These are phyloP conservation scores for Aechmea fasciata DNA, from an alignment of 176 grass and related monocot species.

Conservation along the genomic window DNA sequence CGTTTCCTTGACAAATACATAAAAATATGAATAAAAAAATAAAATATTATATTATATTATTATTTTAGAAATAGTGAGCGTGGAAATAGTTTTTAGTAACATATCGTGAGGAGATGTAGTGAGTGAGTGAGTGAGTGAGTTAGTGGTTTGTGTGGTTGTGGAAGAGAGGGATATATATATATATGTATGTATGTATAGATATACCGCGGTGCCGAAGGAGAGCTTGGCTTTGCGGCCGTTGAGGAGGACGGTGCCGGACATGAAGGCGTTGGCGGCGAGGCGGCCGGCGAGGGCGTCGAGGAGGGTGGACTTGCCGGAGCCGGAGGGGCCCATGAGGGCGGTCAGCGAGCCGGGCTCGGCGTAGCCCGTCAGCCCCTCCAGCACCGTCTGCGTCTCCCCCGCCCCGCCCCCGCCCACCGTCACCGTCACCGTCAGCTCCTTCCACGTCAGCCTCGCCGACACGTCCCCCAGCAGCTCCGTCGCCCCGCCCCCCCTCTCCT, in stretches of 20 bases:
- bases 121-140: background rate
- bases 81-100: too few species aligned
- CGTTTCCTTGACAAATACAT: too few species aligned
- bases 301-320: constrained; percentile 94
- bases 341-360: constrained; percentile 88
- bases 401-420: constrained; percentile 33
- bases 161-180: constrained; percentile 2
- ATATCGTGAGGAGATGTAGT: too few species aligned
- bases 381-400: constrained; percentile 59
- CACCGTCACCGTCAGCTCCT: constrained; percentile 78
- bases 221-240: constrained; percentile 90
- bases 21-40: too few species aligned
- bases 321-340: constrained; percentile 86
- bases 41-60: too few species aligned
- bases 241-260: constrained; percentile 62
- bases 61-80: too few species aligned
- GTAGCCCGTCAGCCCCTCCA: constrained; percentile 70
- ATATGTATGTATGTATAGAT: too few species aligned
- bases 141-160: background rate
- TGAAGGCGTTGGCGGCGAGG: constrained; percentile 86
- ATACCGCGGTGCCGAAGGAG: constrained; percentile 75
- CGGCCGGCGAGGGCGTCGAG: constrained; percentile 72
- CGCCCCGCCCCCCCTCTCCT: constrained; percentile 39
- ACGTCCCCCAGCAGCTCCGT: constrained; percentile 62
- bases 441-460: constrained; percentile 84